phyloP scores from a whole-genome alignment of 2,329 filamentous ascomycete genomes.

The Epicoccum nigrum region DNA sequence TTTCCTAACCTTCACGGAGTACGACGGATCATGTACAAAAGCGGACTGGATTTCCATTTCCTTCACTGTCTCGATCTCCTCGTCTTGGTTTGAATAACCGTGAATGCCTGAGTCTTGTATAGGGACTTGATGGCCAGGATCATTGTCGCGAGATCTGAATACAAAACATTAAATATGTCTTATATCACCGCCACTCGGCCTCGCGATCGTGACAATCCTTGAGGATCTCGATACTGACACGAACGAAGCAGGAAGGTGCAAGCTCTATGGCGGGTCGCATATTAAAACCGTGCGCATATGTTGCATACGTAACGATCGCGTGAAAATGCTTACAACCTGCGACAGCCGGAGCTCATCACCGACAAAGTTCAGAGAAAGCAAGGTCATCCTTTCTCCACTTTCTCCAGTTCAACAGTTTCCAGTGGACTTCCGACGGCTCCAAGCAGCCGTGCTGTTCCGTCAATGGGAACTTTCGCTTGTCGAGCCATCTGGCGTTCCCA shows the following conservation, averaged over 20 bases:
- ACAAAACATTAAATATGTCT: slow-evolving; percentile 33
- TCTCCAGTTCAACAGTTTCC: slow-evolving; percentile 13
- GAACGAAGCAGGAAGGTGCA: neutral
- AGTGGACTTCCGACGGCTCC: slow-evolving; percentile 1
- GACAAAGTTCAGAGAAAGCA: slow-evolving; percentile 1
- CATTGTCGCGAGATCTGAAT: slow-evolving; percentile 19
- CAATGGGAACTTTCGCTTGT: slow-evolving; percentile 2
- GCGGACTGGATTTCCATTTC: slow-evolving; percentile 26
- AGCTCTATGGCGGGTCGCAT: slow-evolving; percentile 3
- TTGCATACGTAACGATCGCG: slow-evolving; percentile 5
- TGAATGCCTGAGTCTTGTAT: slow-evolving; percentile 9
- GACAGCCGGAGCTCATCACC: neutral
- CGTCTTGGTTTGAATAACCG: slow-evolving; percentile 11
- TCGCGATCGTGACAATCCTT: slow-evolving; percentile 10
- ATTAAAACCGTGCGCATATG: slow-evolving; percentile 1
- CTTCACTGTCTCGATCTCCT: slow-evolving; percentile 6
- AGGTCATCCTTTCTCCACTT: slow-evolving; percentile 14
- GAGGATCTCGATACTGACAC: slow-evolving; percentile 3
- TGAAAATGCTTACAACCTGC: neutral
- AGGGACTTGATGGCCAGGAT: slow-evolving; percentile 20
- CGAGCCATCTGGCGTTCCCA: neutral
- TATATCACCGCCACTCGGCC: slow-evolving; percentile 10
- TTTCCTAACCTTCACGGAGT: slow-evolving; percentile 23
- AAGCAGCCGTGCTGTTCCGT: slow-evolving; percentile 6
- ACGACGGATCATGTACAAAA: slow-evolving; percentile 41